A percentile compares a stretch with the other conserved stretches of the same genome.
phyloP scores from a whole-genome alignment of 2,329 filamentous ascomycete species.

The Talaromyces sp. region DNA sequence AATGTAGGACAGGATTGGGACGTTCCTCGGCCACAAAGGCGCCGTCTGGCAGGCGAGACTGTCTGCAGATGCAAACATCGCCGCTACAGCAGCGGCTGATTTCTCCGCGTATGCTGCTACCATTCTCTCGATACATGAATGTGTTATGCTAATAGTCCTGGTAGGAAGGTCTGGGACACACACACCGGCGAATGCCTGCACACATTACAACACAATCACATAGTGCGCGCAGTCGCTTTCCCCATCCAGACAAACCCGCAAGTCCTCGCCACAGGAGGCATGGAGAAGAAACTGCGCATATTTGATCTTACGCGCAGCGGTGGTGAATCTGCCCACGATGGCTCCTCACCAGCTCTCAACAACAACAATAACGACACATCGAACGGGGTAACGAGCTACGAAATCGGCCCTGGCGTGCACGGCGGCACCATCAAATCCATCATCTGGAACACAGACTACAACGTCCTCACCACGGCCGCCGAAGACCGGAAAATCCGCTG shows the following conservation, averaged over 20 bases:
- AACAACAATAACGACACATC: slow-evolving; percentile 19
- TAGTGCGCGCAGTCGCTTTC: slow-evolving; percentile 90
- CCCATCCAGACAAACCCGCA: slow-evolving; percentile 73
- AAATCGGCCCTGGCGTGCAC: slow-evolving; percentile 82
- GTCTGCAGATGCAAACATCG: slow-evolving; percentile 79
- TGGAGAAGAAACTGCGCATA: slow-evolving; percentile 93
- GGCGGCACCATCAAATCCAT: slow-evolving; percentile 91
- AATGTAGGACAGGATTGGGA: slow-evolving; percentile 67
- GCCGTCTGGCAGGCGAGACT: slow-evolving; percentile 95
- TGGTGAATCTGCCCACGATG: slow-evolving; percentile 21
- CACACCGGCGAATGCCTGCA: slow-evolving; percentile 85
- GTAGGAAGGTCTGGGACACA: slow-evolving; percentile 93
- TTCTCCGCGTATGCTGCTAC: slow-evolving; percentile 72
- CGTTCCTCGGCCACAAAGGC: slow-evolving; percentile 96
- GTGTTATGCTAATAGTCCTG: not conserved
- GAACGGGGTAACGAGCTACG: slow-evolving; percentile 62
- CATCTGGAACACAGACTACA: slow-evolving; percentile 85
- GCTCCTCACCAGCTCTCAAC: slow-evolving; percentile 23
- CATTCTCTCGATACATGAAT: slow-evolving; percentile 23
- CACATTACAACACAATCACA: slow-evolving; percentile 87
- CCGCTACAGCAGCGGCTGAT: slow-evolving; percentile 91
- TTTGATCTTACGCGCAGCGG: slow-evolving; percentile 72
- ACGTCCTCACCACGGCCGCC: slow-evolving; percentile 83
- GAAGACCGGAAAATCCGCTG: slow-evolving; percentile 89
- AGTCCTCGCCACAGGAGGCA: slow-evolving; percentile 84